Conservation (phyloP, 768 basidiomycete genomes). For the Psilocybe subaeruginosa region DNA sequence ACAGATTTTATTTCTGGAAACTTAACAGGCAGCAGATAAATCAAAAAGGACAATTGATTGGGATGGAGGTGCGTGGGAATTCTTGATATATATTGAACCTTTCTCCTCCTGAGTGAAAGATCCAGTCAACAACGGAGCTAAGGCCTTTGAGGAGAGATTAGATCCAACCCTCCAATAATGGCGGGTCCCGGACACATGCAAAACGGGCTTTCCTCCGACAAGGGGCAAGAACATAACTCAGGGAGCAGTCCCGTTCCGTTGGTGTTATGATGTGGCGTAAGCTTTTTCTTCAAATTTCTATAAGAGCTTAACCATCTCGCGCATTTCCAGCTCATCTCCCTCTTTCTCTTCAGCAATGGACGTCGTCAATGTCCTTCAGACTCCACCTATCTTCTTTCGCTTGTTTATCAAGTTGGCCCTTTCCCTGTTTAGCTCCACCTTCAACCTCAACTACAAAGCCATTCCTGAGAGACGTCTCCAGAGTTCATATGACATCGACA, state of each 20-base stretch:
- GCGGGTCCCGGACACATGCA: conserved; percentile 23
- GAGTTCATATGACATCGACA: conserved; percentile 57
- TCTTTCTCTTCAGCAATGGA: conserved; percentile 33
- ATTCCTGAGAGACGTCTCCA: conserved; percentile 29
- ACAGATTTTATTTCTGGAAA: conserved; percentile 8
- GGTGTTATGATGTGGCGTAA: conserved; percentile 15
- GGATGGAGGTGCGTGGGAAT: conserved; percentile 16
- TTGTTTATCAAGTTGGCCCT: conserved; percentile 50
- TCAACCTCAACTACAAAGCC: conserved; percentile 30
- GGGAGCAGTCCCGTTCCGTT: conserved; percentile 11
- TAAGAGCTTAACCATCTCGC: conserved; percentile 22
- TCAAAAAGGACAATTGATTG: conserved; percentile 11
- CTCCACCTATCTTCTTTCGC: conserved; percentile 53
- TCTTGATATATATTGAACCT: conserved; percentile 7
- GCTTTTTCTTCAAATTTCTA: conserved; percentile 17
- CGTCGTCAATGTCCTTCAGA: conserved; percentile 50
- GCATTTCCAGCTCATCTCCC: conserved; percentile 12
- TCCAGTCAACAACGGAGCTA: conserved; percentile 33
- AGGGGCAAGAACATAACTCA: conserved; percentile 19
- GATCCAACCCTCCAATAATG: conserved; percentile 13
- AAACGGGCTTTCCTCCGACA: conserved; percentile 26
- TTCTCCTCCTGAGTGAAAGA: conserved; percentile 24
- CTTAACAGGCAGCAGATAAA: background rate
- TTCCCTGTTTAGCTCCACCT: conserved; percentile 47
- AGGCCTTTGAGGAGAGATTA: conserved; percentile 13